Base-by-base conservation (phyloP, 176 grass and related monocot genomes). In the Musa beccarii region DNA sequence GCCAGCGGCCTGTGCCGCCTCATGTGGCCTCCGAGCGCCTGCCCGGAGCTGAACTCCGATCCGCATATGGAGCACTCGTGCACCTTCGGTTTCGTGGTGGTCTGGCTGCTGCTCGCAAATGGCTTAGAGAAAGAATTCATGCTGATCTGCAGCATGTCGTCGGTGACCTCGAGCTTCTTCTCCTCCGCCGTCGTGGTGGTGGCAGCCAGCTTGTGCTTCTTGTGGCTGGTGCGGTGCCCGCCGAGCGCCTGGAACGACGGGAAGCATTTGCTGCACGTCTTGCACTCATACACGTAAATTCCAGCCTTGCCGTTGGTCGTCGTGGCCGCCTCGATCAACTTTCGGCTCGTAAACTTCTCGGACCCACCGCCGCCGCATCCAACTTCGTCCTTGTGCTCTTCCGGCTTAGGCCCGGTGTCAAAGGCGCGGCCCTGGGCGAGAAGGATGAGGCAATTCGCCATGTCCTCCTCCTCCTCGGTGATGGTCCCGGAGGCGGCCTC, bases 161-260 rank as follows among this genome's bases (percentile, higher is more conserved):
- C 67, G 26, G 25, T 28, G 12, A 43, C 49, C 7, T 53, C 22
- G 9, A 53, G 17, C 17, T 43, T 43, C 54, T 19, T 75, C 11
- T 43, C 23, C 2, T 49, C 25, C 54, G 9, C 54, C 54, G 25
- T 24, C 53, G 14, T 2, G 23, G 49, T 22, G 1, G 53, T 56
- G 3, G 76, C 59, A 13, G 54, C 12, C 49, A 81, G 79, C 59
- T 84, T 86, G 0, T 85, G 93, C 71, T 92, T 96, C 89, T 87
- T 92, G 89, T 96, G 92, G 75, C 92, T 96, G 34, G 92, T 86
- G 20, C 93, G 93, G 93, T 96, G 93, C 10, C 93, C 93, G 10
- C 93, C 89, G 28, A 96, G 93, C 11, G 93, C 93, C 59, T 96
- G 93, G 81, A 96, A 96, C 2, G 73, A 75, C 10, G 73, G 53